These are phyloP conservation scores for Boletus mariae DNA, from an alignment of 1,284 basidiomycete genomes.

Conservation along the genomic window DNA sequence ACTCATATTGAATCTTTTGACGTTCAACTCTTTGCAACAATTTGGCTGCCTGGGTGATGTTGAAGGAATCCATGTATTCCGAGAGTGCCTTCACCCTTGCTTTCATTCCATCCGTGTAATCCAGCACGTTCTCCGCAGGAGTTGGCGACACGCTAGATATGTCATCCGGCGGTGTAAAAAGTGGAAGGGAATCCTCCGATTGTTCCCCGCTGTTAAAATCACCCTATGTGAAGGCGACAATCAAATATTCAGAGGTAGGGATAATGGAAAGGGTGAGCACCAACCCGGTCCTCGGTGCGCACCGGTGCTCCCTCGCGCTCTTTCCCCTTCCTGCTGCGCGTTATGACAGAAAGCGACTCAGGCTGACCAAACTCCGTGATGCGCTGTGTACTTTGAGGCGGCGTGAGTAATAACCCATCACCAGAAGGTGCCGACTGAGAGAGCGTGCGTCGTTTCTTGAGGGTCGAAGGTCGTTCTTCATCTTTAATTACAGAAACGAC, in stretches of 20 bases:
- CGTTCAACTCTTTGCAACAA: slow-evolving; percentile 18
- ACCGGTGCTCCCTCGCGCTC: slow-evolving; percentile 14
- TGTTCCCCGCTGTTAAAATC: not conserved
- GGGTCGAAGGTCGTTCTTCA: slow-evolving; percentile 22
- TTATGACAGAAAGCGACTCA: not conserved
- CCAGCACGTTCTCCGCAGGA: slow-evolving; percentile 26
- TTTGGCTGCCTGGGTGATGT: slow-evolving; percentile 17
- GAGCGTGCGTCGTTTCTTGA: slow-evolving; percentile 23
- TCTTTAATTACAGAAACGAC: slow-evolving; percentile 5
- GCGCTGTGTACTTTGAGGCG: slow-evolving; percentile 20
- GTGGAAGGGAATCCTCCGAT: slow-evolving; percentile 17
- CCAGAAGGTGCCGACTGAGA: slow-evolving; percentile 1
- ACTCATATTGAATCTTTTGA: slow-evolving; percentile 26
- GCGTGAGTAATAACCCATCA: slow-evolving; percentile 14
- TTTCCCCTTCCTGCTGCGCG: slow-evolving; percentile 21
- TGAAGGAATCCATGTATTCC: slow-evolving; percentile 30
- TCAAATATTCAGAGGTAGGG: not conserved
- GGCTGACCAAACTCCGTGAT: not conserved
- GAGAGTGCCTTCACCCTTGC: slow-evolving; percentile 23
- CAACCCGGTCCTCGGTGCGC: slow-evolving; percentile 9
- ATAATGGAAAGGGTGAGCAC: not conserved
- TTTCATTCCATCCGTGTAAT: slow-evolving; percentile 24
- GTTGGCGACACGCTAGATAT: slow-evolving; percentile 23
- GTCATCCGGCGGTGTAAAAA: slow-evolving; percentile 21
- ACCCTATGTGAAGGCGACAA: slow-evolving; percentile 4